A percentile compares a stretch with the other conserved stretches of the same genome.
These are phyloP conservation scores for Noccaea caerulescens DNA, from an alignment of 345 rosid species.

Conservation along the genomic window DNA sequence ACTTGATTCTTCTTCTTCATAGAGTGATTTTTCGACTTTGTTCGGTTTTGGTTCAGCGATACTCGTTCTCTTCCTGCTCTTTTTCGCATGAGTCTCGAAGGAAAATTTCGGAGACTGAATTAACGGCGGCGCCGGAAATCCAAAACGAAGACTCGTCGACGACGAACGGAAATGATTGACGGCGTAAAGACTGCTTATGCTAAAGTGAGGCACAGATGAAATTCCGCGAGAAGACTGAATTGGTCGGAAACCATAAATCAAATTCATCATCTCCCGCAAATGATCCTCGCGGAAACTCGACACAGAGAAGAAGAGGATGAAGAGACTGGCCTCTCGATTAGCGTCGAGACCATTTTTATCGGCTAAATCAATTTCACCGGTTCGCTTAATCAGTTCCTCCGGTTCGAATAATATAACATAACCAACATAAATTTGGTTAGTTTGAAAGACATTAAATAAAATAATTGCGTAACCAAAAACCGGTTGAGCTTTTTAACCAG, in stretches of 20 bases:
- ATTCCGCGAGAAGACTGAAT: constrained; percentile 12
- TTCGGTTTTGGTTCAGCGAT: constrained; percentile 48
- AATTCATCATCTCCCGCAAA: constrained; percentile 45
- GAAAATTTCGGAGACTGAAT: constrained; percentile 31
- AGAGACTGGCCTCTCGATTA: constrained; percentile 9
- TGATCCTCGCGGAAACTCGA: not conserved
- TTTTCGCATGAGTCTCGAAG: constrained; percentile 50
- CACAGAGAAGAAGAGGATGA: not conserved
- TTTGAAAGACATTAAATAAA: not conserved
- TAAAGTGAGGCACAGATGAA: constrained; percentile 16
- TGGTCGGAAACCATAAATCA: constrained; percentile 42
- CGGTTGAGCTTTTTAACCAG: not conserved
- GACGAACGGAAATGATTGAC: constrained; percentile 32
- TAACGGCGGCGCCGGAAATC: constrained; percentile 35
- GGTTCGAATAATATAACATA: constrained; percentile 1
- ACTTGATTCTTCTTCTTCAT: constrained; percentile 37
- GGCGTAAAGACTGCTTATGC: constrained; percentile 14
- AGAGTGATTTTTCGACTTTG: constrained; percentile 51
- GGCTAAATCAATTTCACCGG: constrained; percentile 33
- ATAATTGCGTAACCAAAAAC: constrained; percentile 10
- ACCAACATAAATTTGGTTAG: not conserved
- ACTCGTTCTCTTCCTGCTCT: constrained; percentile 45
- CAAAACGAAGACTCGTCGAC: constrained; percentile 24
- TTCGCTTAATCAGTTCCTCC: constrained; percentile 15
- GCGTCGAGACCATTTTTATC: constrained; percentile 1